A percentile compares a stretch with the other conserved stretches of the same genome.
phyloP scores from a whole-genome alignment of 257 asterid genomes.

The Eustoma russellianum region DNA sequence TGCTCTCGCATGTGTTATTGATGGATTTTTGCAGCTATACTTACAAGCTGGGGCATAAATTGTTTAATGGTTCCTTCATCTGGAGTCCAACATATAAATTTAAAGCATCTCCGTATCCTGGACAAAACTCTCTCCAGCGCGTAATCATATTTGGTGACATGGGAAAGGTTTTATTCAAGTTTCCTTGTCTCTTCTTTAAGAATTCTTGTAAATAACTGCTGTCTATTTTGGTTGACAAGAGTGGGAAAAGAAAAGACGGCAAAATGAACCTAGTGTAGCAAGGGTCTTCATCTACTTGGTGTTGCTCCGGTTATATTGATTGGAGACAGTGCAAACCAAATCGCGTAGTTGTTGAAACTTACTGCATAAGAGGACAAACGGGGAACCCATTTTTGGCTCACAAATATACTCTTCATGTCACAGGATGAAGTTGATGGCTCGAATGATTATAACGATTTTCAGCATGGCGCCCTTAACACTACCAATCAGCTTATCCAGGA shows the following conservation, averaged over 20 bases:
- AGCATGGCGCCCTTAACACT: conserved; percentile 77
- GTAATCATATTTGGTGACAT: conserved; percentile 87
- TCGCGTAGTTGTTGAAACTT: too few species aligned
- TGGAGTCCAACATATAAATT: conserved; percentile 64
- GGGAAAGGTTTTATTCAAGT: conserved; percentile 66
- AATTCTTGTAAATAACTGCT: too few species aligned
- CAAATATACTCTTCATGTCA: neutral
- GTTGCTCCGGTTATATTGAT: too few species aligned
- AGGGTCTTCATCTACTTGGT: too few species aligned
- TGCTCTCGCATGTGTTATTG: neutral
- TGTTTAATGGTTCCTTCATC: conserved; percentile 45
- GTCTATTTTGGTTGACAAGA: too few species aligned
- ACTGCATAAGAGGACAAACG: too few species aligned
- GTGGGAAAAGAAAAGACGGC: too few species aligned
- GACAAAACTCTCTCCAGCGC: conserved; percentile 77
- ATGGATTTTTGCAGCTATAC: conserved; percentile 54
- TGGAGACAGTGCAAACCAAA: too few species aligned
- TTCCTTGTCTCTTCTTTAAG: neutral
- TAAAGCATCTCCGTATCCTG: conserved; percentile 93
- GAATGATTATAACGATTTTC: conserved; percentile 71
- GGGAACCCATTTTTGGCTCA: neutral
- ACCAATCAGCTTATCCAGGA: conserved; percentile 67
- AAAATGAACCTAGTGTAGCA: too few species aligned
- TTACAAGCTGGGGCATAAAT: conserved; percentile 75
- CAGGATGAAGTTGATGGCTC: conserved; percentile 98